phyloP scores from a whole-genome alignment of 2,329 filamentous ascomycete species.

The Atkinsonella texensis region DNA sequence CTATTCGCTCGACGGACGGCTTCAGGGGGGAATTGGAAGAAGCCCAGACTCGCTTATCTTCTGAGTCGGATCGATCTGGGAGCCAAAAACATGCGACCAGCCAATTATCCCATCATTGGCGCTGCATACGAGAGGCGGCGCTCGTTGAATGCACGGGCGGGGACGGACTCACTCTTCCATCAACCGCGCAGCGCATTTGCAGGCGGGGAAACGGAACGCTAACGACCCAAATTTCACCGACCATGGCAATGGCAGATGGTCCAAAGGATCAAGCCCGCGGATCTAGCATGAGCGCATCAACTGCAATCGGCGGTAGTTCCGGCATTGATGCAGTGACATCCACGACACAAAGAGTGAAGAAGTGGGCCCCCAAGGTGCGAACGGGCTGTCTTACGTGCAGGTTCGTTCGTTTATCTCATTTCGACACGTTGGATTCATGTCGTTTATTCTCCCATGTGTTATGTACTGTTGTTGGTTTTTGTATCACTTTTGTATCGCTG shows the following conservation, averaged over 20 bases:
- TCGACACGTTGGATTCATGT: background rate
- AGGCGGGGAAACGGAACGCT: background rate
- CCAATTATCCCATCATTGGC: background rate
- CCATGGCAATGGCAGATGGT: background rate
- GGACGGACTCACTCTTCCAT: background rate
- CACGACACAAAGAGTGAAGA: slow-evolving; percentile 3
- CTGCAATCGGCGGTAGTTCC: background rate
- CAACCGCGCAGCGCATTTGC: background rate
- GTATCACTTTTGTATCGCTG: no score
- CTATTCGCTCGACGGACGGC: no score
- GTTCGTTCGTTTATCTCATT: background rate
- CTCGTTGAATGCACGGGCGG: background rate
- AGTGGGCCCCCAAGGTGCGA: slow-evolving; percentile 5
- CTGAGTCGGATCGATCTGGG: no score
- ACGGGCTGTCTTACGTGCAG: slow-evolving; percentile 4
- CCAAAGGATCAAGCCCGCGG: background rate
- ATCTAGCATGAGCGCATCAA: background rate
- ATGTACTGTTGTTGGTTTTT: no score
- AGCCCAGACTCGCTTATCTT: no score
- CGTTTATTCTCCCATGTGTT: background rate
- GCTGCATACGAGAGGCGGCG: background rate
- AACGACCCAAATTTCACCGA: background rate
- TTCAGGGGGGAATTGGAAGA: no score
- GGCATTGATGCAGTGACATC: background rate
- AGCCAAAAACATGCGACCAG: background rate